Conservation (phyloP, 345 rosid species). For the Schrenkiella parvula region DNA sequence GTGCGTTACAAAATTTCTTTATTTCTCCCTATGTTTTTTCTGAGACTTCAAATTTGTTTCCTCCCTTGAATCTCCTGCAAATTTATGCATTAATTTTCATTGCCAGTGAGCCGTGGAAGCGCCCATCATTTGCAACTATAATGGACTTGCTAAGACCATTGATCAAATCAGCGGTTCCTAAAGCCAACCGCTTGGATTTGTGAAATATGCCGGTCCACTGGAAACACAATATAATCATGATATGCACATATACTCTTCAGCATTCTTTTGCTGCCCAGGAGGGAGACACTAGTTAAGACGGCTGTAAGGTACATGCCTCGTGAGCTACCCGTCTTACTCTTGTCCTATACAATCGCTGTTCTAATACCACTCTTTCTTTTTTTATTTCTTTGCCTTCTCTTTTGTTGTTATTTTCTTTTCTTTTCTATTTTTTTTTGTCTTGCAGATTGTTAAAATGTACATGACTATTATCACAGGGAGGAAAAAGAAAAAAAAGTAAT, state of each 20-base stretch:
- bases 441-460: slow-evolving; percentile 27
- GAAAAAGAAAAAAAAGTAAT: background rate
- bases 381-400: background rate
- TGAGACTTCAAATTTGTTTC: background rate
- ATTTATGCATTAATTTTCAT: background rate
- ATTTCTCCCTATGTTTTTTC: background rate
- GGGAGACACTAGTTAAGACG: slow-evolving; percentile 40
- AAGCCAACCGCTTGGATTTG: slow-evolving; percentile 51
- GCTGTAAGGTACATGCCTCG: slow-evolving; percentile 41
- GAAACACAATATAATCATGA: slow-evolving; percentile 22
- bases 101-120: slow-evolving; percentile 91
- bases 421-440: background rate
- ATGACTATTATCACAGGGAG: slow-evolving; percentile 30
- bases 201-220: slow-evolving; percentile 32
- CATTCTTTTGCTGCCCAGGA: slow-evolving; percentile 52
- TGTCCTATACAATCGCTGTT: background rate
- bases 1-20: slow-evolving; percentile 38
- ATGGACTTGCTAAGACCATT: slow-evolving; percentile 79
- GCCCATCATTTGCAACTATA: slow-evolving; percentile 82
- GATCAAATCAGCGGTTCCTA: slow-evolving; percentile 63
- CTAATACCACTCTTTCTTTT: background rate
- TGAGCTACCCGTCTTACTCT: background rate
- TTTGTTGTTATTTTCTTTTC: background rate
- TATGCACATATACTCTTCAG: slow-evolving; percentile 61
- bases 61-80: background rate